These are phyloP conservation scores for Ophiosphaerella narmari DNA, from an alignment of 2,329 filamentous ascomycete genomes.

Conservation along the genomic window DNA sequence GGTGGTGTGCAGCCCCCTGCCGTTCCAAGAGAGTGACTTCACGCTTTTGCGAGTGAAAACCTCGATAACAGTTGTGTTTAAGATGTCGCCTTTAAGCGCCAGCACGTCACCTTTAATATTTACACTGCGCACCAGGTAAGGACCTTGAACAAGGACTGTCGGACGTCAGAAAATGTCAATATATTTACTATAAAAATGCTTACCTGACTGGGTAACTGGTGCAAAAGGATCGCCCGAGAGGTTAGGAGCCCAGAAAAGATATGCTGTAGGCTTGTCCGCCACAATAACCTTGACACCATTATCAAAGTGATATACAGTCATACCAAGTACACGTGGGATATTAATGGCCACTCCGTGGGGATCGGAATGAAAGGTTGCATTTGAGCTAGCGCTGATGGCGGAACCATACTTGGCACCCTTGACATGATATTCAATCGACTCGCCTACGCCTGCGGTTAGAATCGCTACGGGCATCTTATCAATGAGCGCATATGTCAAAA, in stretches of 20 bases:
- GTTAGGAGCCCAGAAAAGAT: conserved; percentile 48
- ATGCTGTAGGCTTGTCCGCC: conserved; percentile 45
- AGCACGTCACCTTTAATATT: conserved; percentile 27
- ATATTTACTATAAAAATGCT: conserved; percentile 3
- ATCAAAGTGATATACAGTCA: conserved; percentile 43
- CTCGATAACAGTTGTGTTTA: conserved; percentile 42
- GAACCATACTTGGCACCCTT: conserved; percentile 45
- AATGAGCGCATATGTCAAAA: conserved; percentile 52
- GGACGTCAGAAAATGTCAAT: conserved; percentile 3
- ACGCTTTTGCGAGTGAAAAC: conserved; percentile 40
- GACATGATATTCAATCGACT: conserved; percentile 49
- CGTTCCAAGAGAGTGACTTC: conserved; percentile 46
- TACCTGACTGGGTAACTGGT: conserved; percentile 44
- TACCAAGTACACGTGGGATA: conserved; percentile 38
- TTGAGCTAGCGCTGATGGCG: conserved; percentile 47
- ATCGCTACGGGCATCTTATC: conserved; percentile 45
- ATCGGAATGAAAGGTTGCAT: conserved; percentile 50
- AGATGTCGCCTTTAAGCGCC: conserved; percentile 43
- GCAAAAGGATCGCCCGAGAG: conserved; percentile 46
- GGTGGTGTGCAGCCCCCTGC: conserved; percentile 32
- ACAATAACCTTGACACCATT: conserved; percentile 45
- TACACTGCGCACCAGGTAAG: conserved; percentile 47
- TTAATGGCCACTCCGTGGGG: conserved; percentile 41
- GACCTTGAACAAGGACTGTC: conserved; percentile 46
- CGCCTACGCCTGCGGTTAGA: conserved; percentile 47